A percentile compares a stretch with the other conserved stretches of the same genome.
Conservation (phyloP, 192 early-diverging fungal species). For the Backusella australiensis region DNA sequence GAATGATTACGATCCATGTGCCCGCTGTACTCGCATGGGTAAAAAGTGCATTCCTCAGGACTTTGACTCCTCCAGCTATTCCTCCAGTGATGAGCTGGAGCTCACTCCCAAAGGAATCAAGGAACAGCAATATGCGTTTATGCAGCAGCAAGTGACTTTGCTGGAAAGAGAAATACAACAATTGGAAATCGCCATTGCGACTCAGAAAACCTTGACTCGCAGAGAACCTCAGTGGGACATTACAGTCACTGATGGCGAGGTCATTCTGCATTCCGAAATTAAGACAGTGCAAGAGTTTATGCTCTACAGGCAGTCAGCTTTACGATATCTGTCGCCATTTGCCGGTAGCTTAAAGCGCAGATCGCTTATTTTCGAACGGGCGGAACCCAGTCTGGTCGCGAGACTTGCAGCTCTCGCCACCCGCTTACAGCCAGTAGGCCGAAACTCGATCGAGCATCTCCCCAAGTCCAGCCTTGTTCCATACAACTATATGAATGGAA, state of each 20-base stretch:
- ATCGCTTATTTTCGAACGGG: background rate
- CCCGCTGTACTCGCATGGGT: background rate
- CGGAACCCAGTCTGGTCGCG: background rate
- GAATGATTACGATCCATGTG: background rate
- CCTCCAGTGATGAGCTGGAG: background rate
- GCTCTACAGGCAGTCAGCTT: background rate
- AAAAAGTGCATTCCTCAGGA: constrained; percentile 2
- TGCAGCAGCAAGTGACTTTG: background rate
- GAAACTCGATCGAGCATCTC: background rate
- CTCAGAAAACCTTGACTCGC: background rate
- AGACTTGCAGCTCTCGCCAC: background rate
- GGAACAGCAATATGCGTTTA: background rate
- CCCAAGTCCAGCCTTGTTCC: background rate
- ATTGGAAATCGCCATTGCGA: background rate
- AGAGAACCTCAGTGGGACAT: background rate
- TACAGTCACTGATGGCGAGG: background rate
- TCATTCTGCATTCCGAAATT: background rate
- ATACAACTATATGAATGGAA: background rate
- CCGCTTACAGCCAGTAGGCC: background rate
- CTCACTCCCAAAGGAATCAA: background rate
- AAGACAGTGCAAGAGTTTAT: background rate
- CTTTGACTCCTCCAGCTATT: background rate
- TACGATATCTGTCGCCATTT: constrained; percentile 11
- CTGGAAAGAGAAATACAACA: background rate
- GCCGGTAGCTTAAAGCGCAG: background rate